phyloP scores from a whole-genome alignment of 768 basidiomycete species.

The Termitomyces sp. region DNA sequence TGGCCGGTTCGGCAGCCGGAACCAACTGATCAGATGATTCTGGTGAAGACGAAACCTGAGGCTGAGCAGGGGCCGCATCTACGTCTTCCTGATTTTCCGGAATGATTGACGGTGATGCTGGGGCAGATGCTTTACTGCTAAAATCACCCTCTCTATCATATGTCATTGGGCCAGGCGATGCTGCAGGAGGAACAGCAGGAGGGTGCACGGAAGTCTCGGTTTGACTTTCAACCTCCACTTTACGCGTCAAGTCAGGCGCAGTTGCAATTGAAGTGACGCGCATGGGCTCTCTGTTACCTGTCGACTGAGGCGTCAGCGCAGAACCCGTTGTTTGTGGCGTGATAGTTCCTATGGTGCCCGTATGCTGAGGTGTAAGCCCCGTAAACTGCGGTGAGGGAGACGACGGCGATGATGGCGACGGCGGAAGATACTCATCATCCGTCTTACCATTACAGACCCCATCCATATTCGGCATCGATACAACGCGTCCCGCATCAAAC shows the following conservation, averaged over 20 bases:
- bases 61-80: not conserved
- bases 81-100: not conserved
- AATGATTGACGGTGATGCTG: not conserved
- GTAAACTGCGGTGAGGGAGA: conserved; percentile 17
- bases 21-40: not conserved
- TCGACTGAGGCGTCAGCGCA: conserved; percentile 8
- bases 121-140: not conserved
- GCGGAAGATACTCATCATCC: conserved; percentile 17
- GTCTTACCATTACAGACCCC: conserved; percentile 7
- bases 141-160: not conserved
- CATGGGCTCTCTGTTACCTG: conserved; percentile 11
- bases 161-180: conserved; percentile 7
- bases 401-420: conserved; percentile 24
- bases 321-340: conserved; percentile 6
- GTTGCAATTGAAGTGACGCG: conserved; percentile 32
- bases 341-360: not conserved
- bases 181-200: conserved; percentile 14
- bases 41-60: not conserved
- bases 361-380: conserved; percentile 9
- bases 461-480: conserved; percentile 21
- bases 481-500: conserved; percentile 18
- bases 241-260: conserved; percentile 36
- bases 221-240: conserved; percentile 31
- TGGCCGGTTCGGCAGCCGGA: not conserved
- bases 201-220: conserved; percentile 11